Base-by-base conservation (phyloP, 2,329 filamentous ascomycete species). In the Alternaria incomplexa region DNA sequence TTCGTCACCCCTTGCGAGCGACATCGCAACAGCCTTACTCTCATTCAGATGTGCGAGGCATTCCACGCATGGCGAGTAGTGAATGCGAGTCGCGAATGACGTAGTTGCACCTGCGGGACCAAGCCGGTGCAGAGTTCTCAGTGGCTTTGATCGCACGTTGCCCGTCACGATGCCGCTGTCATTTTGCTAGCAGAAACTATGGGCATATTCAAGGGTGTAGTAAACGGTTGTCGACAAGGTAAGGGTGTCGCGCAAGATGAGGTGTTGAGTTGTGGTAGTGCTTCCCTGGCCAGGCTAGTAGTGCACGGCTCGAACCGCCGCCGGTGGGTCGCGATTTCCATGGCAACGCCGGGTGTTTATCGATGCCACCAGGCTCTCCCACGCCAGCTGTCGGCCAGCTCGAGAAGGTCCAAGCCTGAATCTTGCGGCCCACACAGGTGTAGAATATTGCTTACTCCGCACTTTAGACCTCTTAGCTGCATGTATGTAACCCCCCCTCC, bases 401-500 rank as follows among this genome's bases (percentile, higher is more conserved):
- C 50, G 20, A 64, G 25, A 44, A 45, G 58, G 40, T 13, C 56
- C 47, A 69, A 66, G 64, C 64, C 54, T 54, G 62, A 62, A 67
- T 67, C 48, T 61, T 59, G 53, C 61, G 72, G 64, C 70, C 73
- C 73, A 74, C 74, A 75, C 50, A 57, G 46, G 56, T 58, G 61
- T 64, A 67, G 69, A 70, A 66, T 68, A 69, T 56, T 46, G 54
- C 43, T 48, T 67, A 71, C 73, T 74, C 74, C 74, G 69, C 74
- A 75, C 64, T 72, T 52, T 69, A 26, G 36, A 60, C 56, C 58
- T 61, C 52, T 67, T 74, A 75, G 74, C 71, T 73, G 72, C 73
- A 76, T 77, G 56, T 61, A 40, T 40, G 36, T 59, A 65, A 58
- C 68, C 66, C 52, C 51, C 56, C 56, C 17, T 59, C 60, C 25